phyloP scores from a whole-genome alignment of 257 asterid genomes.

The Solanum bulbocastanum region DNA sequence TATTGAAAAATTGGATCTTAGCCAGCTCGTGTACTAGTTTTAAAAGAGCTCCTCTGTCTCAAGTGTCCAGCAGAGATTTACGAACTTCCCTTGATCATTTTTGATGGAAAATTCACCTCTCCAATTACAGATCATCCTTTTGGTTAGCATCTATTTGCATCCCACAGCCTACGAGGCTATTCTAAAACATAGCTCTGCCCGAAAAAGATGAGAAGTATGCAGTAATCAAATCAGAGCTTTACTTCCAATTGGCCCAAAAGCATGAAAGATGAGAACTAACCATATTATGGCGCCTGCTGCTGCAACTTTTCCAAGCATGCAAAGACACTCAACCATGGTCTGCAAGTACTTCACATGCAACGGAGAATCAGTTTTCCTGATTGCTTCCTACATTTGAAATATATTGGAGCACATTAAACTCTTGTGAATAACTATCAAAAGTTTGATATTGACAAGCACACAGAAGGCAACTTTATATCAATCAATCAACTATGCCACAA shows the following conservation, averaged over 20 bases:
- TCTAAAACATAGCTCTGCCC: neutral
- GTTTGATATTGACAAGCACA: conserved; percentile 5
- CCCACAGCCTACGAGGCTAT: neutral
- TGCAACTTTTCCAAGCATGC: conserved; percentile 98
- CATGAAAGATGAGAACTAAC: conserved; percentile 39
- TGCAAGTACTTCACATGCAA: conserved; percentile 88
- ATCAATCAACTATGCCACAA: neutral
- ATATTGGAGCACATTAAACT: neutral
- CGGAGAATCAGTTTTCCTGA: conserved; percentile 82
- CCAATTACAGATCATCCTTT: neutral
- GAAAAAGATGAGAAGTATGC: neutral
- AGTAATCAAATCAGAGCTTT: neutral
- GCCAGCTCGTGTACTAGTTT: neutral
- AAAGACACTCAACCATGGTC: conserved; percentile 92
- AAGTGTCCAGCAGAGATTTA: neutral
- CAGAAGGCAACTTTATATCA: neutral
- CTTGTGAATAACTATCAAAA: neutral
- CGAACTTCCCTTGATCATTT: neutral
- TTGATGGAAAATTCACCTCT: neutral
- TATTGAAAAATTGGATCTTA: neutral
- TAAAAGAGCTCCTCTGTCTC: neutral
- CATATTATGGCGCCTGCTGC: conserved; percentile 98
- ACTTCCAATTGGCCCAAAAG: neutral
- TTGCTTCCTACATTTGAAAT: conserved; percentile 66
- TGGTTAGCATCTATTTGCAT: neutral